These are phyloP conservation scores for Linnemannia elongata DNA, from an alignment of 192 early-diverging fungal species.

Conservation along the genomic window DNA sequence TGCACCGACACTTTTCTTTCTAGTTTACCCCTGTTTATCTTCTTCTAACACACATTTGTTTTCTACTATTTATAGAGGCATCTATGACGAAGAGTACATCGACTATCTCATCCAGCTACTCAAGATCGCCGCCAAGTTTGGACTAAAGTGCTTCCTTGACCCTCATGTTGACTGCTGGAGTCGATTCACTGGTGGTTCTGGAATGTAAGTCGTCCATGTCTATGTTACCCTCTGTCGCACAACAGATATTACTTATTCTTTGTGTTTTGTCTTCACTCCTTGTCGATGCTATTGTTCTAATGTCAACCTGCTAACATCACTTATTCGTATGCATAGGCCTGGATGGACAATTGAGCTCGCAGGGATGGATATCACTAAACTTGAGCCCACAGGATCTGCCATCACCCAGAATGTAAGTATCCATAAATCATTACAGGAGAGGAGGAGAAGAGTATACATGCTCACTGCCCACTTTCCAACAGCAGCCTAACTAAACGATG, in stretches of 20 bases:
- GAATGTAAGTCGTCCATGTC: constrained; percentile 32
- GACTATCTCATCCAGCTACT: constrained; percentile 65
- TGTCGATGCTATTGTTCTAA: constrained; percentile 1
- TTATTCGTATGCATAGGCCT: constrained; percentile 53
- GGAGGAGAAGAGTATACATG: not conserved
- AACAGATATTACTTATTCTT: not conserved
- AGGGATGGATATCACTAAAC: constrained; percentile 61
- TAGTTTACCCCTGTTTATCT: not conserved
- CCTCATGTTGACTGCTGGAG: constrained; percentile 70
- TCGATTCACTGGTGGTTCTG: constrained; percentile 53
- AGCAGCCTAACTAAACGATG: not conserved
- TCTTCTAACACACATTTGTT: not conserved
- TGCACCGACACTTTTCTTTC: not conserved
- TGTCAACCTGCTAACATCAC: not conserved
- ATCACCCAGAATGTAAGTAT: constrained; percentile 60
- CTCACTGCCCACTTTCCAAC: not conserved
- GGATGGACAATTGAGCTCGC: constrained; percentile 67
- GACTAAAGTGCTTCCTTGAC: constrained; percentile 66
- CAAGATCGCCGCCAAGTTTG: constrained; percentile 57
- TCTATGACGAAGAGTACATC: constrained; percentile 69
- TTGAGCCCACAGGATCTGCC: constrained; percentile 60
- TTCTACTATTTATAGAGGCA: constrained; percentile 50
- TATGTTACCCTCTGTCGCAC: not conserved
- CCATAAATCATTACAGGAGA: too few species aligned
- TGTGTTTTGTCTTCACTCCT: not conserved